phyloP scores from a whole-genome alignment of 1,284 basidiomycete species.

The Peniophora sp. region DNA sequence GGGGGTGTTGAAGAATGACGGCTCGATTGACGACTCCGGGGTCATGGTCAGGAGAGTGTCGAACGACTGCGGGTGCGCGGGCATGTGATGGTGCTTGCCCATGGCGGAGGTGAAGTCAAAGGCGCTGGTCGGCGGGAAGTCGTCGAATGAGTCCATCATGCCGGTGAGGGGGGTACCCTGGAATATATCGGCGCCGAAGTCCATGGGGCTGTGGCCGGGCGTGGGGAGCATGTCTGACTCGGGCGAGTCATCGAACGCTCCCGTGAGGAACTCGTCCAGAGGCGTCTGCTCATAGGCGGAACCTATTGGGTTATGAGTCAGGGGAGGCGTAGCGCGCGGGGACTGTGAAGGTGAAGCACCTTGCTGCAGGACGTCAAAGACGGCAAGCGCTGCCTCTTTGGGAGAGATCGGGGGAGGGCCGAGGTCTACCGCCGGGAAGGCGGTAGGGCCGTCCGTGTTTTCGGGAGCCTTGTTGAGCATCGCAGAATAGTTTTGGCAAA shows the following conservation, averaged over 20 bases:
- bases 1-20: conserved; percentile 23
- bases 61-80: conserved; percentile 19
- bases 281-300: conserved; percentile 16
- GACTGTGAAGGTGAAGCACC: not conserved
- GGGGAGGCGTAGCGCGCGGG: not conserved
- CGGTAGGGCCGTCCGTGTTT: too few relatives aligned
- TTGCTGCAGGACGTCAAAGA: not conserved
- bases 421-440: not conserved
- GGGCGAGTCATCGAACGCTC: conserved; percentile 42
- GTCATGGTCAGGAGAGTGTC: conserved; percentile 34
- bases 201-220: conserved; percentile 30
- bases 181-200: conserved; percentile 32
- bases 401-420: conserved; percentile 1
- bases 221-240: conserved; percentile 51
- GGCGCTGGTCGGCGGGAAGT: conserved; percentile 16
- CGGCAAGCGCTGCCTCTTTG: not conserved
- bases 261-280: conserved; percentile 32
- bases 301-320: conserved; percentile 9
- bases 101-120: conserved; percentile 16
- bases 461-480: too few relatives aligned
- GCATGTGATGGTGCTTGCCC: conserved; percentile 10
- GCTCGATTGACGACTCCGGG: conserved; percentile 37
- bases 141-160: conserved; percentile 21
- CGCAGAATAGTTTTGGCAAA: too few relatives aligned
- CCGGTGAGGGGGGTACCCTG: conserved; percentile 14